Evolutionary conservation across 73 alveolate genomes (phyloP).

Genomic region (Uronychia binucleata): DNA sequence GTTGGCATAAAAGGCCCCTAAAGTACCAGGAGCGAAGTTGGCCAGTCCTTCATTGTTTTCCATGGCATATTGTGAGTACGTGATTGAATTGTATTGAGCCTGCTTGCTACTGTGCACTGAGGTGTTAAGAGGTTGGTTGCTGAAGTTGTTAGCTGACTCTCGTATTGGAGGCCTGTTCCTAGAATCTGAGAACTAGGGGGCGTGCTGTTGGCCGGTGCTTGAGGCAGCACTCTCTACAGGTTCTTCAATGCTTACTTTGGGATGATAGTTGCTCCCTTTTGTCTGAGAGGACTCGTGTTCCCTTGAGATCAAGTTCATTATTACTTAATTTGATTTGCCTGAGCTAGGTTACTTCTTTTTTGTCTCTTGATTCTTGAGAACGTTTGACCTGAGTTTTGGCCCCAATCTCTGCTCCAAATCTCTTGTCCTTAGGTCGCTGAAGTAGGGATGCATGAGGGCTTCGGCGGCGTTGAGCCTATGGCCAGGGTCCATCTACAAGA

Average conservation of each 20-base stretch:
- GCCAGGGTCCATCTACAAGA: constrained; percentile 84
- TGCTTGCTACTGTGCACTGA: background rate
- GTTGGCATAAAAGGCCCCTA: background rate
- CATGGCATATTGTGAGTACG: background rate
- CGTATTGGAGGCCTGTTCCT: background rate
- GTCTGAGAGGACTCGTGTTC: no score
- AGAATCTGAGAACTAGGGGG: background rate
- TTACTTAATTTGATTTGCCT: no score
- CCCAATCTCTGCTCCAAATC: no score
- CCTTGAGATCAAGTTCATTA: no score
- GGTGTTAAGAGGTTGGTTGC: background rate
- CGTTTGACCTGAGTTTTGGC: no score
- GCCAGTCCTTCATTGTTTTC: background rate
- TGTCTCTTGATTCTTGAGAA: no score
- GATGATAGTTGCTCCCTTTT: no score
- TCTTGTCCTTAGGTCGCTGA: constrained; percentile 85
- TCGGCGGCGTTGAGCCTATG: constrained; percentile 76
- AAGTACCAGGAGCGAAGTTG: background rate
- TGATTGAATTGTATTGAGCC: background rate
- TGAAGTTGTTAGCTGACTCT: background rate
- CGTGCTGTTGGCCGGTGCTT: background rate
- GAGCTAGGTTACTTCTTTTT: no score
- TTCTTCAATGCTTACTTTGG: no score
- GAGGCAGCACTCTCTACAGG: no score
- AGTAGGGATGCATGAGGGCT: constrained; percentile 84